Base-by-base conservation (phyloP, 2,329 filamentous ascomycete genomes). In the Stachybotrys elegans region DNA sequence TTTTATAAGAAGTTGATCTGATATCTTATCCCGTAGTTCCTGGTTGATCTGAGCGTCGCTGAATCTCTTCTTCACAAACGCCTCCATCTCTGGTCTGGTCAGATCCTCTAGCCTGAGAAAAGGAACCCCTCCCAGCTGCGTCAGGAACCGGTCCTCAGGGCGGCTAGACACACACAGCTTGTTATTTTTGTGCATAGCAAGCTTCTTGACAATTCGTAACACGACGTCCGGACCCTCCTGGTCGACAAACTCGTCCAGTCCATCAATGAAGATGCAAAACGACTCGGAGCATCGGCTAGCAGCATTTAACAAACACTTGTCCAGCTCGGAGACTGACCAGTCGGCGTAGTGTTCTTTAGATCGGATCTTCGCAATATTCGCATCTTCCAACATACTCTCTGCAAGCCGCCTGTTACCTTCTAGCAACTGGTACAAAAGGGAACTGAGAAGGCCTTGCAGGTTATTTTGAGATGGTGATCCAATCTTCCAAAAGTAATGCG, bases 401-500 rank as follows among this genome's bases (percentile, higher is more conserved):
- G 21, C 13, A 20, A 36, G n/a, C 11, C 5, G 4, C 5, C 6
- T 11, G 21, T 36, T 36, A 5, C 34, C 17, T 7, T 36, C 5
- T 12, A 61, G 46, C 2, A 50, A 21, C 13, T 53, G 43, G 25
- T 54, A 45, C 1, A 59, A 42, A 5, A 61, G 17, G 5, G 54
- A 43, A 20, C 51, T 45, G 1, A 60, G 43, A 7, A 61, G 27
- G 1, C 61, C 62, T 20, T 51, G 52, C 4, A 52, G 34, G 12
- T 25, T 53, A 12, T 51, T 52, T 42, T 64, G 59, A 40, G 61
- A 39, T 1, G 3, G 6, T 3, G 45, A 52, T 1, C 61, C 62
- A 0, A 54, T 44, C 7, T 51, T 55, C 61, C 61, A 65, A 35
- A 65, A 62, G 47, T 57, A 63, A 41, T 57, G 58, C 3, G 50